Evolutionary conservation across 305 asterid species (phyloP).

Genomic region (Petunia hybrid): DNA sequence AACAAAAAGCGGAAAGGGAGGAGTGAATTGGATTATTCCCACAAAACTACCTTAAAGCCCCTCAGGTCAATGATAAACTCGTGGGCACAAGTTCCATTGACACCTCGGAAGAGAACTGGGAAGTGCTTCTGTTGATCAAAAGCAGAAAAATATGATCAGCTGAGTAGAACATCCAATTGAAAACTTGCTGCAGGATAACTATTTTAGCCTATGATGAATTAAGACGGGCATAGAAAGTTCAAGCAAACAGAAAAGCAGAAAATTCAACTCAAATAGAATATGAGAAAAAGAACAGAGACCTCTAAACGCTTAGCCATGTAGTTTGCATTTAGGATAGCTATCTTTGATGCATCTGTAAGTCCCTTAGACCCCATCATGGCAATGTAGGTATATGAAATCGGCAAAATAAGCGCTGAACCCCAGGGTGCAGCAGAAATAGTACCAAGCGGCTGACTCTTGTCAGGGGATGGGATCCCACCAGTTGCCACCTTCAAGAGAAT

Average conservation of each 20-base stretch:
- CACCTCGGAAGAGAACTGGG: slow-evolving; percentile 97
- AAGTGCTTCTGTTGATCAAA: slow-evolving; percentile 67
- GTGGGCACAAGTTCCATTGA: slow-evolving; percentile 89
- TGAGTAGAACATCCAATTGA: slow-evolving; percentile 13
- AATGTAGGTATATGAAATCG: slow-evolving; percentile 93
- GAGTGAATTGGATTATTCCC: not conserved
- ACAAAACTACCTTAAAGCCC: slow-evolving; percentile 71
- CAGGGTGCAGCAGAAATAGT: slow-evolving; percentile 98
- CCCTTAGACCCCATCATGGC: slow-evolving; percentile 98
- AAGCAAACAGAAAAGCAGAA: slow-evolving; percentile 6
- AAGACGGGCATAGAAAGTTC: slow-evolving; percentile 11
- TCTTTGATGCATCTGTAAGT: slow-evolving; percentile 95
- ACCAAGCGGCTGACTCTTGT: slow-evolving; percentile 79
- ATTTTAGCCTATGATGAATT: slow-evolving; percentile 7
- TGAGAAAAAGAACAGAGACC: slow-evolving; percentile 51
- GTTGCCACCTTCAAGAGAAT: slow-evolving; percentile 46
- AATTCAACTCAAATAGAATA: slow-evolving; percentile 22
- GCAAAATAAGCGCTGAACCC: slow-evolving; percentile 98
- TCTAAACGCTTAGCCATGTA: slow-evolving; percentile 97
- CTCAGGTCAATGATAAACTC: slow-evolving; percentile 94
- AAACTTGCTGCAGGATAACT: slow-evolving; percentile 17
- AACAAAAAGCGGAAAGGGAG: slow-evolving; percentile 33
- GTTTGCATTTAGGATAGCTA: slow-evolving; percentile 93
- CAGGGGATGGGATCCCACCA: slow-evolving; percentile 78
- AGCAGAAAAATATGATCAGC: slow-evolving; percentile 36